Conservation (phyloP, 371 early-diverging fungal genomes). For the Circinella minor region DNA sequence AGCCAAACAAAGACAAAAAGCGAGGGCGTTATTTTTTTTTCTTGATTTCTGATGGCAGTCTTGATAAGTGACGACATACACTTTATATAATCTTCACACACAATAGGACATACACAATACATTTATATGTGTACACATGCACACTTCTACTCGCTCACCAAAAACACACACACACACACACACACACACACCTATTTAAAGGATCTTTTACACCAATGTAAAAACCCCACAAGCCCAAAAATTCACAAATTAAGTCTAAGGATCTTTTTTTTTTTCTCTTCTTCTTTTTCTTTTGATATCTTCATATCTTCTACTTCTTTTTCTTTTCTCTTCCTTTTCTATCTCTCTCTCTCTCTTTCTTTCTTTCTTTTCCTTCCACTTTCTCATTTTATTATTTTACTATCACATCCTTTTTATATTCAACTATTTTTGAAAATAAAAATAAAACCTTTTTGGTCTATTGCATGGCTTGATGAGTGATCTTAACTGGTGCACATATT, state of each 20-base stretch:
- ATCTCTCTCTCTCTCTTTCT: too few species aligned
- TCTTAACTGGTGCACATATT: conserved; percentile 28
- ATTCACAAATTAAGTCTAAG: too few species aligned
- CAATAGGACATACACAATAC: not conserved
- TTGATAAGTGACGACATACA: conserved; percentile 12
- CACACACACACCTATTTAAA: not conserved
- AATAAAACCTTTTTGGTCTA: not conserved
- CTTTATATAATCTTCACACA: not conserved
- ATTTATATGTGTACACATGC: too few species aligned
- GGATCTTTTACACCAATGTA: too few species aligned
- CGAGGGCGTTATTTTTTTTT: not conserved
- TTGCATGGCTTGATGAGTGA: conserved; percentile 20
- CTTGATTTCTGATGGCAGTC: conserved; percentile 4
- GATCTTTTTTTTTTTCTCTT: too few species aligned
- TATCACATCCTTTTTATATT: not conserved
- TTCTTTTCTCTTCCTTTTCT: too few species aligned
- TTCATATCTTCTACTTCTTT: too few species aligned
- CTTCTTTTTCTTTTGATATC: too few species aligned
- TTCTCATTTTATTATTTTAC: not conserved
- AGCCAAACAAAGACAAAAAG: not conserved
- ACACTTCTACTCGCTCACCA: too few species aligned
- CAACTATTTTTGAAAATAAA: not conserved
- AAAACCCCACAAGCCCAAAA: too few species aligned
- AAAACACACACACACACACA: not conserved
- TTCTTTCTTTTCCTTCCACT: not conserved